These are phyloP conservation scores for Firmiana major DNA, from an alignment of 345 rosid species.

Conservation along the genomic window DNA sequence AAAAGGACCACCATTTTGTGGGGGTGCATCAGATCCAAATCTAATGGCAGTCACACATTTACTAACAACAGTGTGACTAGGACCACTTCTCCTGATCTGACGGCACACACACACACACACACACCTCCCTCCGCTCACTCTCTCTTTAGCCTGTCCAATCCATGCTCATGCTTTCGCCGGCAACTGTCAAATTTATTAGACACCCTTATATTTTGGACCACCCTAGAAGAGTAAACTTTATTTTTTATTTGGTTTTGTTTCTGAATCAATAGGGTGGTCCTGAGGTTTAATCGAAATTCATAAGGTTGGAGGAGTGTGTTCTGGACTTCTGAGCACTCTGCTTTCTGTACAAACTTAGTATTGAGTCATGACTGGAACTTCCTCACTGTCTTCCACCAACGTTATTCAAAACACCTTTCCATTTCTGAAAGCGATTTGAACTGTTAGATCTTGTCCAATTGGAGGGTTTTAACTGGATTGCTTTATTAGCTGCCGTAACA, in stretches of 20 bases:
- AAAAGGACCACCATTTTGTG: constrained; percentile 24
- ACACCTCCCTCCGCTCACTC: not conserved
- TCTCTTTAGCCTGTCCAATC: not conserved
- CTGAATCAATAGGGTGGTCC: constrained; percentile 12
- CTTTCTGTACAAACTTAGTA: constrained; percentile 1
- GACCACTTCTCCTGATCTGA: constrained; percentile 23
- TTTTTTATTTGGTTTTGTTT: not conserved
- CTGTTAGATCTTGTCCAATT: not conserved
- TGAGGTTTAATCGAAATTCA: constrained; percentile 1
- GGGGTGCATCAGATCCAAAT: constrained; percentile 14
- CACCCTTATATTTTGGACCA: constrained; percentile 20
- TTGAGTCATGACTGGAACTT: not conserved
- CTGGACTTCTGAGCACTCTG: not conserved
- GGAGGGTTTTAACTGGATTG: not conserved
- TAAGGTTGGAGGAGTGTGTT: not conserved
- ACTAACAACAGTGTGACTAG: not conserved
- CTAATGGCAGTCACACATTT: constrained; percentile 1
- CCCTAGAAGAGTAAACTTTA: not conserved
- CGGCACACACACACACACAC: not conserved
- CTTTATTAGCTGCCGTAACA: not conserved
- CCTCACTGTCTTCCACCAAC: not conserved
- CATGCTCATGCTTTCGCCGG: not conserved
- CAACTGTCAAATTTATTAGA: not conserved
- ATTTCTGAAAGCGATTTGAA: not conserved
- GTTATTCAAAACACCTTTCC: not conserved